Evolutionary conservation across 306 rosid species (phyloP).

Genomic region (Vicia faba): DNA sequence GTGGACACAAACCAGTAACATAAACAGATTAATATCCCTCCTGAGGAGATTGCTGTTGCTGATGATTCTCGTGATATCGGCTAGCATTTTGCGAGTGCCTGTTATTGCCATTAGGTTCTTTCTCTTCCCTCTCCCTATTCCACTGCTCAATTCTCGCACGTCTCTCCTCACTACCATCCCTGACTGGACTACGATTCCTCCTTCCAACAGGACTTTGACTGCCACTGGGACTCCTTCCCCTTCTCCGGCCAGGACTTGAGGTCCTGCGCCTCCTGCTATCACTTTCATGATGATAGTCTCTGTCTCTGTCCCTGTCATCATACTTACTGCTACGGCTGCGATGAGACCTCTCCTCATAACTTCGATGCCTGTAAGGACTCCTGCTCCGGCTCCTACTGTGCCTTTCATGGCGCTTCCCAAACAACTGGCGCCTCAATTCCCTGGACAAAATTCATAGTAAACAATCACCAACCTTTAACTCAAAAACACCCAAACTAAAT

Average conservation of each 20-base stretch:
- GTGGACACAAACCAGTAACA: conserved; percentile 51
- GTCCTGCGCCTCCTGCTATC: conserved; percentile 62
- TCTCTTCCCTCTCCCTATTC: conserved; percentile 75
- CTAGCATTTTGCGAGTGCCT: conserved; percentile 38
- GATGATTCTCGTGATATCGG: conserved; percentile 37
- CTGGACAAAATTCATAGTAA: conserved; percentile 28
- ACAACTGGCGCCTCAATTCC: conserved; percentile 72
- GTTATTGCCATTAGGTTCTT: conserved; percentile 35
- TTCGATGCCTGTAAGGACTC: conserved; percentile 74
- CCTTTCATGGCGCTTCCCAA: conserved; percentile 50
- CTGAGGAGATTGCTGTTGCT: conserved; percentile 38
- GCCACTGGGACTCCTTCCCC: conserved; percentile 55
- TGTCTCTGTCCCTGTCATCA: conserved; percentile 55
- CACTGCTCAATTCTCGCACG: conserved; percentile 87
- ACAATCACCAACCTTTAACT: background rate
- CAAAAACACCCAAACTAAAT: background rate
- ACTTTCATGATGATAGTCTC: conserved; percentile 59
- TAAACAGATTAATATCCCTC: conserved; percentile 45
- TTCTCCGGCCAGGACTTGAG: conserved; percentile 59
- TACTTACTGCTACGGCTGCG: conserved; percentile 58
- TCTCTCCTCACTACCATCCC: conserved; percentile 85
- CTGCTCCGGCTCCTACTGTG: conserved; percentile 66
- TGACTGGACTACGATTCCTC: conserved; percentile 61
- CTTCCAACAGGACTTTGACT: conserved; percentile 60
- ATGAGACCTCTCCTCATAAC: conserved; percentile 67